phyloP scores from a whole-genome alignment of 805 yeast genomes.

The Jamesozyma spencerorum region DNA sequence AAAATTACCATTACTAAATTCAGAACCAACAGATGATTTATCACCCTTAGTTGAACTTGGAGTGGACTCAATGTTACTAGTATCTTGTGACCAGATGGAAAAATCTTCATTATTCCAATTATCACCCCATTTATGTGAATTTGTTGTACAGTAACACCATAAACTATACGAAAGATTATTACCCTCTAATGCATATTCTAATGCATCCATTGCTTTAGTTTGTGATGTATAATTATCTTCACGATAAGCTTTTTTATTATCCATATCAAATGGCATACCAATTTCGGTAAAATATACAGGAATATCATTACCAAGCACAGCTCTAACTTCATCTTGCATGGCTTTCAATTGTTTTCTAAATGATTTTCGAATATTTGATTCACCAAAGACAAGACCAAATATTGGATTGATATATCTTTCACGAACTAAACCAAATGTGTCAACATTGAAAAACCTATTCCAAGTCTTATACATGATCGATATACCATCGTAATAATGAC shows the following conservation, averaged over 20 bases:
- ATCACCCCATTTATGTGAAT: slow-evolving; percentile 82
- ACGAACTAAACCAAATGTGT: slow-evolving; percentile 80
- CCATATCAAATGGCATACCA: slow-evolving; percentile 98
- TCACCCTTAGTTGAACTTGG: too few relatives aligned
- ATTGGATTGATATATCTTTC: slow-evolving; percentile 65
- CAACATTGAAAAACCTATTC: slow-evolving; percentile 76
- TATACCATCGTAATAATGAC: slow-evolving; percentile 93
- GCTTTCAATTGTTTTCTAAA: slow-evolving; percentile 58
- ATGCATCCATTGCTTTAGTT: slow-evolving; percentile 74
- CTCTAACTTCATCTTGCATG: slow-evolving; percentile 54
- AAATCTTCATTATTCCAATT: slow-evolving; percentile 91
- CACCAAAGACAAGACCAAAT: slow-evolving; percentile 75
- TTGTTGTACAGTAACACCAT: slow-evolving; percentile 76
- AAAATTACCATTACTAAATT: not conserved
- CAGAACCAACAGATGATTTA: too few relatives aligned
- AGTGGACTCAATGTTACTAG: slow-evolving; percentile 17
- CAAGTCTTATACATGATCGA: slow-evolving; percentile 86
- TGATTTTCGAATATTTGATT: slow-evolving; percentile 62
- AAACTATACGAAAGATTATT: slow-evolving; percentile 61
- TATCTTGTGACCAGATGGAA: slow-evolving; percentile 73
- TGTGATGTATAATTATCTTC: slow-evolving; percentile 66
- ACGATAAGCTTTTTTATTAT: slow-evolving; percentile 58
- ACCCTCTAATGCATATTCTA: slow-evolving; percentile 70
- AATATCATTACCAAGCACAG: slow-evolving; percentile 48
- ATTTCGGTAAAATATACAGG: slow-evolving; percentile 85